Evolutionary conservation across 225 moss, liverwort and hornwort genomes (phyloP), one percentile per base, ranked within the genome.

Genomic region (Takakia lepidozioides): DNA sequence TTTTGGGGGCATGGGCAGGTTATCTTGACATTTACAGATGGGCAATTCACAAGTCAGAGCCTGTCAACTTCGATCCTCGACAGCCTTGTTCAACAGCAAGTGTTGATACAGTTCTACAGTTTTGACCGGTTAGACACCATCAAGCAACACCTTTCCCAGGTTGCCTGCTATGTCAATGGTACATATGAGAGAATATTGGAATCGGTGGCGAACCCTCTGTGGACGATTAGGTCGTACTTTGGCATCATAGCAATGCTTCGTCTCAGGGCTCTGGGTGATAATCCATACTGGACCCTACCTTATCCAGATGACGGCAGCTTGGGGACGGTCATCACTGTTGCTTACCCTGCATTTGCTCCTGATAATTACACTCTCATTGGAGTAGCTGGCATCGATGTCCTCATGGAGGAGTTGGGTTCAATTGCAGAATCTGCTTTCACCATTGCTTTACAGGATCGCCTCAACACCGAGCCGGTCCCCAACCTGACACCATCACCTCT

Each of bases 331-430:
- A 32, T 32, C 32, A 32, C 32, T 32, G 32, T 32, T 42, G 41
- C 19, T 0, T 42, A 19, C 1, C 41, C 19, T 42, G 41, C 15
- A 42, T 42, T 19, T 42, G 41, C 8, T 5, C 50, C 64, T 0
- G 77, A 77, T 34, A 72, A 77, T 19, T 65, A 54, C 64, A 77
- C 77, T 0, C 57, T 77, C 0, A 47, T 77, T 0, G 77, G 77
- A 1, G 77, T 77, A 22, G 72, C 64, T 10, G 77, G 68, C 1
- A 72, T 64, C 14, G 78, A 78, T 36, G 61, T 78, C 19, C 46
- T 65, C 51, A 51, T 78, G 45, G 58, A 57, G 0, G 72, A 72
- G 58, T 11, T 73, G 15, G 68, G 72, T 7, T 38, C 43, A n/a
- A 60, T 61, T 19, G 43, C 61, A 1, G 15, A 21, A 1, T 3